Percentiles rank a stretch among this genome's conserved stretches.
phyloP scores from a whole-genome alignment of 1,284 basidiomycete species.

The Cryptococcus amylolentus region DNA sequence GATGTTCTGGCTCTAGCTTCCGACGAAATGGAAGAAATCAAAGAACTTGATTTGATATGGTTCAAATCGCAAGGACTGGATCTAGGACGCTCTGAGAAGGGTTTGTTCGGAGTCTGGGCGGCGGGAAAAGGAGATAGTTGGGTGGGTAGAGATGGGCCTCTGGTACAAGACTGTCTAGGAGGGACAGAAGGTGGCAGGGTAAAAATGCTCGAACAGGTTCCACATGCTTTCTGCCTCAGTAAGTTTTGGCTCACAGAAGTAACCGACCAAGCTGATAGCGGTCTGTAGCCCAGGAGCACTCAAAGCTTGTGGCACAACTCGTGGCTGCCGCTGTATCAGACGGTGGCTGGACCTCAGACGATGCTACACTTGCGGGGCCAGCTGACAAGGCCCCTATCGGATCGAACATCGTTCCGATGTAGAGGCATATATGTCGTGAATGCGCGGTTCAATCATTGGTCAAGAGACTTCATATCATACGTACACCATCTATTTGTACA shows the following conservation, averaged over 20 bases:
- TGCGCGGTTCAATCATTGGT: too few relatives aligned
- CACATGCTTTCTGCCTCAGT: slow-evolving; percentile 45
- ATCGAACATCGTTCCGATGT: slow-evolving; percentile 12
- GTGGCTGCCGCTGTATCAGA: slow-evolving; percentile 25
- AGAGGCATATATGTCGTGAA: neutral
- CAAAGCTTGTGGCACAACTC: slow-evolving; percentile 30
- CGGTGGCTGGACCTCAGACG: neutral
- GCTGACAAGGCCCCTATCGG: slow-evolving; percentile 3
- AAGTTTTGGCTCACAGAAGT: slow-evolving; percentile 10
- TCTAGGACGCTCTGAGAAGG: slow-evolving; percentile 2
- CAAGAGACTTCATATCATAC: too few relatives aligned
- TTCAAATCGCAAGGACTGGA: slow-evolving; percentile 19
- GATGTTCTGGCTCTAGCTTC: slow-evolving; percentile 39
- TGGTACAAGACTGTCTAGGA: slow-evolving; percentile 32
- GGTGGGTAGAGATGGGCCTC: slow-evolving; percentile 42
- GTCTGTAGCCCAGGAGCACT: slow-evolving; percentile 26
- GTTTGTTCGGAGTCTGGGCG: slow-evolving; percentile 37
- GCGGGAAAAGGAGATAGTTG: slow-evolving; percentile 36
- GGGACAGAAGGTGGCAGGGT: slow-evolving; percentile 21
- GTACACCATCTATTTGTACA: too few relatives aligned
- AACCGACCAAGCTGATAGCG: neutral
- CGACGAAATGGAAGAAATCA: slow-evolving; percentile 45
- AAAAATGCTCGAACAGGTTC: slow-evolving; percentile 28
- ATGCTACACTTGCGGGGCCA: neutral
- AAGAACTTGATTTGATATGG: slow-evolving; percentile 40